Evolutionary conservation across 208 protist genomes (phyloP).

Genomic region (Trichomonas vaginalis): DNA sequence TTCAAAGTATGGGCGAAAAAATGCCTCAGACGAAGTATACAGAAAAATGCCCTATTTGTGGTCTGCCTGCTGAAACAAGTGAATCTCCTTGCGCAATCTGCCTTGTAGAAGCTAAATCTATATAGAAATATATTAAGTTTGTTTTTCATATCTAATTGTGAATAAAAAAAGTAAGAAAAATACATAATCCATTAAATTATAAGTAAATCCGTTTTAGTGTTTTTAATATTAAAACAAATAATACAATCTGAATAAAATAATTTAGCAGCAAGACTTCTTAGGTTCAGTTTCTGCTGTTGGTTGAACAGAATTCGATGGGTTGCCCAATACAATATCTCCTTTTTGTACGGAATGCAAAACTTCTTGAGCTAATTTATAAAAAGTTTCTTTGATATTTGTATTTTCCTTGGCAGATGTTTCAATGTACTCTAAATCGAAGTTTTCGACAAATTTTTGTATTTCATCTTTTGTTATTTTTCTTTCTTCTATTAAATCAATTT

Average conservation of each 20-base stretch:
- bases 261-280: too few relatives aligned
- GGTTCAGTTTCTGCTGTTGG: too few relatives aligned
- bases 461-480: neutral
- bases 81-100: neutral
- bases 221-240: too few relatives aligned
- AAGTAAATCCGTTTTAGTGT: too few relatives aligned
- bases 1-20: neutral
- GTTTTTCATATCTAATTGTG: too few relatives aligned
- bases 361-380: neutral
- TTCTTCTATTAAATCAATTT: neutral
- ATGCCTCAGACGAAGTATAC: neutral
- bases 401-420: slow-evolving; percentile 17
- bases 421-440: neutral
- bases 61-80: neutral
- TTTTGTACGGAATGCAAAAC: neutral
- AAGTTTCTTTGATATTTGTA: neutral
- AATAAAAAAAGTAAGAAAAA: too few relatives aligned
- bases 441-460: neutral
- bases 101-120: neutral
- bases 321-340: neutral
- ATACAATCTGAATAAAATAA: too few relatives aligned
- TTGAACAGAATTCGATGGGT: neutral
- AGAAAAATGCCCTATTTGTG: neutral
- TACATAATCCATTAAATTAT: too few relatives aligned
- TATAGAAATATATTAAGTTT: too few relatives aligned